Evolutionary conservation across 441 rosid species (phyloP).

Genomic region (Jatropha multifida): DNA sequence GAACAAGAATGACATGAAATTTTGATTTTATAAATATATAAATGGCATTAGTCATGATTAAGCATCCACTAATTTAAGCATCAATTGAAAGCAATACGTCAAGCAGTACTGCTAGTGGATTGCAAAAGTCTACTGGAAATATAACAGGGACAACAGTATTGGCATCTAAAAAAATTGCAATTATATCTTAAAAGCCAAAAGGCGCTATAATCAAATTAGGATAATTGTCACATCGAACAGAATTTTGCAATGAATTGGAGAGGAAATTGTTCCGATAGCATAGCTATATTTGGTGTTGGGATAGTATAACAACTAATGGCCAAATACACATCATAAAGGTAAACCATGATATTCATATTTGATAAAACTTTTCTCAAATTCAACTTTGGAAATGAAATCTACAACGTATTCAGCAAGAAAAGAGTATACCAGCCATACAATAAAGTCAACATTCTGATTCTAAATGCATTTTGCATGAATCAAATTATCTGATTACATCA

Average conservation of each 20-base stretch:
- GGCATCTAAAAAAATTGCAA: conserved; percentile 14
- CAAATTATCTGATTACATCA: background rate
- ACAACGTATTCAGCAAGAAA: background rate
- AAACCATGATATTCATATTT: background rate
- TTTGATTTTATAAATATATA: conserved; percentile 7
- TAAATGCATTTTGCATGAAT: background rate
- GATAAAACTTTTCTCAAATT: background rate
- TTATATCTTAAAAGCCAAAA: conserved; percentile 20
- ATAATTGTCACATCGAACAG: conserved; percentile 28
- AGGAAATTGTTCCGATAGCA: background rate
- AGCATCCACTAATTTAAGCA: conserved; percentile 23
- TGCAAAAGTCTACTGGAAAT: conserved; percentile 5
- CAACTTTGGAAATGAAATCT: conserved; percentile 1
- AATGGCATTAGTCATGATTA: conserved; percentile 27
- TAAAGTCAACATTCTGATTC: conserved; percentile 7
- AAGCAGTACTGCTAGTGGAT: conserved; percentile 12
- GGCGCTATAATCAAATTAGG: conserved; percentile 18
- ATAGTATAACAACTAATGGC: background rate
- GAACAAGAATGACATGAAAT: background rate
- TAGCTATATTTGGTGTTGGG: background rate
- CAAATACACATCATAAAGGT: background rate
- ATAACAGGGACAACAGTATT: conserved; percentile 18
- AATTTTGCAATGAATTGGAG: background rate
- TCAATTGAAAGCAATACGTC: conserved; percentile 22
- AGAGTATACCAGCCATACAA: background rate